phyloP scores from a whole-genome alignment of 768 basidiomycete genomes.

The Amanita phalloides region DNA sequence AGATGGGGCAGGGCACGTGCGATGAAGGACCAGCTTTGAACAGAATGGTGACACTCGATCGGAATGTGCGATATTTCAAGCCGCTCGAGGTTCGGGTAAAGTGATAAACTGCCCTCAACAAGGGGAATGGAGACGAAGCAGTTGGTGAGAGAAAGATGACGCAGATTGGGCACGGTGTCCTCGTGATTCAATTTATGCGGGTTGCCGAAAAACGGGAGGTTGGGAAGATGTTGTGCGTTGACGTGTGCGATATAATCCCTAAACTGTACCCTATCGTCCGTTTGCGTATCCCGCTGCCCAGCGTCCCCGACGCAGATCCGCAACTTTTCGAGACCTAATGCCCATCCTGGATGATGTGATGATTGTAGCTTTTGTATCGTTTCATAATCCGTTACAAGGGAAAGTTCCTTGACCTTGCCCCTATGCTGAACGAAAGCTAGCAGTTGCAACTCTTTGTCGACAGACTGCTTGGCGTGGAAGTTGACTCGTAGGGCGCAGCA shows the following conservation, averaged over 20 bases:
- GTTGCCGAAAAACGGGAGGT: neutral
- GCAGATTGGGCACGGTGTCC: neutral
- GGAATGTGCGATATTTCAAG: neutral
- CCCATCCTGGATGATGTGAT: neutral
- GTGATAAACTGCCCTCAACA: neutral
- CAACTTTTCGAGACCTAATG: neutral
- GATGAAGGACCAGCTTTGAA: neutral
- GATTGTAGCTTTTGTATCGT: neutral
- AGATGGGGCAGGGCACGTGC: neutral
- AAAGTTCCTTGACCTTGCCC: neutral
- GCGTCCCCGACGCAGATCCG: neutral
- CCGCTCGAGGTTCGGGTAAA: neutral
- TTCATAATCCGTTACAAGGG: neutral
- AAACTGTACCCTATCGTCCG: neutral
- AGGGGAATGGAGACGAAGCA: neutral
- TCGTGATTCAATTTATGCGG: neutral
- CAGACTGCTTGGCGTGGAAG: neutral
- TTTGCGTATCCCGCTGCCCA: neutral
- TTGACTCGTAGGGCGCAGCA: neutral
- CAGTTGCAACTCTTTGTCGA: neutral
- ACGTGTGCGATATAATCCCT: neutral
- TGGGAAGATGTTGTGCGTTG: neutral
- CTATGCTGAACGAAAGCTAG: neutral
- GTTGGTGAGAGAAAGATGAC: neutral
- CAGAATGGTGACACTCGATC: neutral